A percentile compares a stretch with the other conserved stretches of the same genome.
phyloP scores from a whole-genome alignment of 768 basidiomycete species.

The Scleroderma citrinum region DNA sequence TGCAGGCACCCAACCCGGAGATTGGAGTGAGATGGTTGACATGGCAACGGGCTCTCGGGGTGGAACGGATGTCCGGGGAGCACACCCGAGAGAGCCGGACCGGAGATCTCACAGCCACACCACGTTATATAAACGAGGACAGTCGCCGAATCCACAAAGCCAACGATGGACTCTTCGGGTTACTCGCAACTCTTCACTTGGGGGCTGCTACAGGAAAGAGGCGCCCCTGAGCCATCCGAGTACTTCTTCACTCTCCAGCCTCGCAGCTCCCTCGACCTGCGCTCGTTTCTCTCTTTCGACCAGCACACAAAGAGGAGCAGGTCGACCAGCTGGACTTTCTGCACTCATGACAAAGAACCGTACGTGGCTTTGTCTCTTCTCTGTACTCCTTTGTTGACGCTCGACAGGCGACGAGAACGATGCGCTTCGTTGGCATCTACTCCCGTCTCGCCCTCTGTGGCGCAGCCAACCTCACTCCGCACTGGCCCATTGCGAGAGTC shows the following conservation, averaged over 20 bases:
- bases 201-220: conserved; percentile 42
- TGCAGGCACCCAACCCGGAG: too few relatives aligned
- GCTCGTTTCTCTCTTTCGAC: conserved; percentile 67
- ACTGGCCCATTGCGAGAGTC: conserved; percentile 37
- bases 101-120: too few relatives aligned
- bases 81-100: too few relatives aligned
- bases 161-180: neutral
- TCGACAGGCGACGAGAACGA: too few relatives aligned
- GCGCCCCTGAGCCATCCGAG: conserved; percentile 19
- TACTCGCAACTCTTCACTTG: conserved; percentile 66
- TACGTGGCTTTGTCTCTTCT: conserved; percentile 12
- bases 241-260: conserved; percentile 46
- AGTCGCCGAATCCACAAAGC: too few relatives aligned
- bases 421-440: too few relatives aligned
- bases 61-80: too few relatives aligned
- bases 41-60: too few relatives aligned
- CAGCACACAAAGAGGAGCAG: conserved; percentile 26
- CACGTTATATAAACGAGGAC: too few relatives aligned
- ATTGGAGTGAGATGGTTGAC: too few relatives aligned
- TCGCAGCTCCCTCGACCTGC: conserved; percentile 35
- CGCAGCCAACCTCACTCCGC: conserved; percentile 13
- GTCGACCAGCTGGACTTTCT: conserved; percentile 26
- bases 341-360: conserved; percentile 7
- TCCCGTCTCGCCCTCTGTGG: conserved; percentile 6
- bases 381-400: conserved; percentile 5